Evolutionary conservation across 2,329 filamentous ascomycete genomes (phyloP), one percentile per base, ranked within the genome.

Genomic region (Paraconiothyrium sp.): DNA sequence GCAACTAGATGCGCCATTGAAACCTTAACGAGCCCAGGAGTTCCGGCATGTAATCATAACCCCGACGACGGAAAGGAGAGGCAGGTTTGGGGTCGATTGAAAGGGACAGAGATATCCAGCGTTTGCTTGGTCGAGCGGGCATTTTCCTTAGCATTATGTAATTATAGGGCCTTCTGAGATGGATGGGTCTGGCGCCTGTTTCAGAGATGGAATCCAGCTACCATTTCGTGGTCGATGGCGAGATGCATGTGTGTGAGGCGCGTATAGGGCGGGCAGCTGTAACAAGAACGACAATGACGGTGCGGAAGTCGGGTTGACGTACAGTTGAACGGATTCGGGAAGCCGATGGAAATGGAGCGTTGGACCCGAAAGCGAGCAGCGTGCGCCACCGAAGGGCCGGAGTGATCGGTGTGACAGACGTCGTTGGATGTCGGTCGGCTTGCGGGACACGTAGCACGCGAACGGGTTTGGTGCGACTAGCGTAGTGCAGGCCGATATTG

Each of bases 21-120:
- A 52, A 39, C 34, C 22, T 41, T 52, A 52, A 52, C 34, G 49
- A 52, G 3, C 48, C 32, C 51, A 54, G 52, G 39, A 34, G 9
- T 11, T 9, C 27, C n/a, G 52, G 27, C 35, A 32, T 55, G 57
- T 59, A 59, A 59, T 47, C 5, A 27, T 59, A 48, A 49, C 54
- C 43, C 24, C 35, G 3, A 58, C 37, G 56, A 48, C 14, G 37
- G 34, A 47, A 46, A 27, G 39, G 27, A 46, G 24, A 32, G 24
- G 24, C 16, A 9, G 35, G 37, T 9, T 44, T 20, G 24, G 39
- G 24, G 37, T 20, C 16, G 37, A 35, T 55, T 44, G 39, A 35
- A 27, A 13, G 35, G 24, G 22, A 39, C 39, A 46, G 52, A 55
- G 52, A 46, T 55, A 55, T 55, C 52, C 30, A 55, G 52, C 52